Base-by-base conservation (phyloP, 2,329 filamentous ascomycete genomes). In the Whalleya microplaca region DNA sequence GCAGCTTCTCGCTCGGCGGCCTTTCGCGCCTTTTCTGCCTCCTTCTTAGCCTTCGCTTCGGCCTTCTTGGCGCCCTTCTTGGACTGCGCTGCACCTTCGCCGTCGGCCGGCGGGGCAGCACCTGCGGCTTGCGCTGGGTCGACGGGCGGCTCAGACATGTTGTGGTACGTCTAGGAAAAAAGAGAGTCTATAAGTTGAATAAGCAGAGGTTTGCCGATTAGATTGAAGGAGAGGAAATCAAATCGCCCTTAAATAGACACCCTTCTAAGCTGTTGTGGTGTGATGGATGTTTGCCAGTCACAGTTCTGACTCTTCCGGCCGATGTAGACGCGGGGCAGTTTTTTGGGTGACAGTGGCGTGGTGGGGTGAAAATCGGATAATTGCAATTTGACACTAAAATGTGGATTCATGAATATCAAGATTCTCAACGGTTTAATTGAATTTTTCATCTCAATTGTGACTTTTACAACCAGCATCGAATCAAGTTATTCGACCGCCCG, bases 61-160 rank as follows among this genome's bases (percentile, higher is more conserved):
- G 90, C 87, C 80, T 96, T 96, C 80, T 96, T 96, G 63, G 89
- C 78, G 16, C 87, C 91, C 75, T 88, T 93, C 78, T 96, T 93
- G 59, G 88, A 91, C 47, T 64, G 62, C 42, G 58, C 56, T 37
- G 62, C 56, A 46, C 55, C 59, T 48, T 66, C 68, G 19, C 61
- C 68, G 20, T 65, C 66, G 27, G 62, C 68, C 45, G 65, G 55
- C 49, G 64, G 61, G 51, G 64, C 61, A 58, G 63, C 56, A 48
- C 55, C 63, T 41, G 64, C 53, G 57, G 65, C 59, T 51, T 65
- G 62, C 55, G 53, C 58, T 43, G 64, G 59, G 40, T 71, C 67
- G 55, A 64, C 64, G 41, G 71, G 69, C 41, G 70, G 59, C 61
- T 73, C 72, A 63, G 72, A 72, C 72, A 74, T 73, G 60, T n/a